A percentile compares a stretch with the other conserved stretches of the same genome.
phyloP scores from a whole-genome alignment of 2,329 filamentous ascomycete genomes.

The Cladosporium sp. region DNA sequence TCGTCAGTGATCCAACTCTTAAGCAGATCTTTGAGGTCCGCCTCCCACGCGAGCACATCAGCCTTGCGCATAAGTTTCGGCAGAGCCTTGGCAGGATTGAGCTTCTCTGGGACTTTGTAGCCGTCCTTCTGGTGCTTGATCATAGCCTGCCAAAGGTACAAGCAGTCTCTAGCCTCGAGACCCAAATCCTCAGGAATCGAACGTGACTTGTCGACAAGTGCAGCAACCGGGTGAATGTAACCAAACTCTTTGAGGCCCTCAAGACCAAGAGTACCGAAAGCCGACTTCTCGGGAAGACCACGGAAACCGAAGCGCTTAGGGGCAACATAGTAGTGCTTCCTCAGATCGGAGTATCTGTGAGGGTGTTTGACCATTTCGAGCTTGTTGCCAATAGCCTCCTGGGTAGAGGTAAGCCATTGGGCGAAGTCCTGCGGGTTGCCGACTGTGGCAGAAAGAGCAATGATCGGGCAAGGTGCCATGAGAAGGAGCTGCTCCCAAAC shows the following conservation, averaged over 20 bases:
- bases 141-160: slow-evolving; percentile 63
- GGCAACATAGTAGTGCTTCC: slow-evolving; percentile 67
- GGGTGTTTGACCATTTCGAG: slow-evolving; percentile 65
- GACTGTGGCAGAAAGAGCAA: slow-evolving; percentile 75
- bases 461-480: slow-evolving; percentile 70
- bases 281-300: slow-evolving; percentile 44
- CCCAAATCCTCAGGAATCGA: slow-evolving; percentile 63
- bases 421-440: slow-evolving; percentile 70
- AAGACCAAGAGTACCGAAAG: slow-evolving; percentile 43
- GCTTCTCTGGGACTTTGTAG: slow-evolving; percentile 41
- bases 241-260: slow-evolving; percentile 48
- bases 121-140: slow-evolving; percentile 48
- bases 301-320: slow-evolving; percentile 48
- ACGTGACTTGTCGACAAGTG: slow-evolving; percentile 57
- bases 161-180: slow-evolving; percentile 68
- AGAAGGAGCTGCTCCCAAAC: slow-evolving; percentile 76
- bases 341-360: slow-evolving; percentile 69
- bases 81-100: slow-evolving; percentile 50
- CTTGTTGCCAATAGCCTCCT: slow-evolving; percentile 59
- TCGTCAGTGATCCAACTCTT: slow-evolving; percentile 56
- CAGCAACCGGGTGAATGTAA: slow-evolving; percentile 64
- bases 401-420: slow-evolving; percentile 62
- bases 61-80: slow-evolving; percentile 58
- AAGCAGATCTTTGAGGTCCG: slow-evolving; percentile 55
- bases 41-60: slow-evolving; percentile 64